Evolutionary conservation across 768 basidiomycete species (phyloP), one percentile per base, ranked within the genome.

Genomic region (Hericium rajendrae): DNA sequence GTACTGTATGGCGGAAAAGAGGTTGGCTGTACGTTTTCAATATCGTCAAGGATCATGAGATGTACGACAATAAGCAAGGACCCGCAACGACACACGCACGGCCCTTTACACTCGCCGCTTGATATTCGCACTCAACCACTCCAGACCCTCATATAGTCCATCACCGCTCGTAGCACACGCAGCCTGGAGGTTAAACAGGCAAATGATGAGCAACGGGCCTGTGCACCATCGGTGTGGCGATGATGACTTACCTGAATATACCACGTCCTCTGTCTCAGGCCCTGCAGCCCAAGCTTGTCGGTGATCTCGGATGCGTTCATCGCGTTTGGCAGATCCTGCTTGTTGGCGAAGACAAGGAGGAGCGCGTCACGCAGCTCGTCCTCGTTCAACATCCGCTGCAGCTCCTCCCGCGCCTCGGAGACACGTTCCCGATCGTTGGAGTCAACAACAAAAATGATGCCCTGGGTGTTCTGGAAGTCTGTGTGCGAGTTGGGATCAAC

Each of bases 401-500:
- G 84, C 75, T 99, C 97, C 77, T 98, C 97, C 60, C 97, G 87
- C 58, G 97, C 97, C 77, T 99, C 97, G 40, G 91, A 88, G 62
- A 99, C 89, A 88, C 97, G 97, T 75, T 99, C 97, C 75, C 97
- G 80, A 78, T 99, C 97, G 74, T 99, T 98, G 54, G 97, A 99
- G 72, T 99, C 97, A 59, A 98, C 94, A 52, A 99, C 97, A 72
- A 98, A 98, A 70, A 99, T 98, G 77, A 99, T 97, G 63, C 95
- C 97, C 77, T 99, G 95, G 28, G 97, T 99, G 80, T 98, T 98
- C 76, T 98, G 95, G 94, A 97, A 99, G 80, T 99, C 97, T 99
- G 69, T 18, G 60, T 53, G 32, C 32, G 55, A 59, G 26, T 55
- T 54, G 52, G 58, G 52, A 8, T 40, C 38, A 12, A 38, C 16